Percentiles rank a stretch among this genome's conserved stretches.
These are phyloP conservation scores for Scedosporium dehoogii DNA, from an alignment of 2,329 filamentous ascomycete genomes.

Conservation along the genomic window DNA sequence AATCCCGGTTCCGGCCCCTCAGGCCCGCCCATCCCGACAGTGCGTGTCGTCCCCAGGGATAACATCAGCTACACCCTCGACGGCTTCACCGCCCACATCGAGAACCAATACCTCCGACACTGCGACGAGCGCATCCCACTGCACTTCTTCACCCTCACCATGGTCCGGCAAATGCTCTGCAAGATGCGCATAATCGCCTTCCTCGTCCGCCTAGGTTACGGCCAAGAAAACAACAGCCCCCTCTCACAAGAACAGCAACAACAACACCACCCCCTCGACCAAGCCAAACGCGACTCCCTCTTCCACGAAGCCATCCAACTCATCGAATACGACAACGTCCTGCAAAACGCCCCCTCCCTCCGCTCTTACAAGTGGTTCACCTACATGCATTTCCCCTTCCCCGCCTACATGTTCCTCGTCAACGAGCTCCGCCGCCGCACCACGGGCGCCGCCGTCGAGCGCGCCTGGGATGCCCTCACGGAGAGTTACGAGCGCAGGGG, in stretches of 20 bases:
- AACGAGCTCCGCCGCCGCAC: slow-evolving; percentile 43
- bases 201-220: slow-evolving; percentile 37
- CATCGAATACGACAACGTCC: slow-evolving; percentile 49
- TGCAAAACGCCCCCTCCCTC: slow-evolving; percentile 40
- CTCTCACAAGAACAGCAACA: too few relatives aligned
- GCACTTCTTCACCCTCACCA: slow-evolving; percentile 48
- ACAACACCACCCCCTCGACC: slow-evolving; percentile 24
- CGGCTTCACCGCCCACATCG: slow-evolving; percentile 43
- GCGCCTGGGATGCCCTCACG: slow-evolving; percentile 47
- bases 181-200: slow-evolving; percentile 47
- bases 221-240: background rate
- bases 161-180: slow-evolving; percentile 45
- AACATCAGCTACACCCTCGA: slow-evolving; percentile 40
- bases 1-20: slow-evolving; percentile 17
- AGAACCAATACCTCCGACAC: slow-evolving; percentile 43
- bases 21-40: slow-evolving; percentile 21
- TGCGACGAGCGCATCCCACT: slow-evolving; percentile 50
- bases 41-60: slow-evolving; percentile 39
- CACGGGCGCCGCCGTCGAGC: slow-evolving; percentile 45
- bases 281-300: slow-evolving; percentile 39
- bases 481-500: slow-evolving; percentile 44
- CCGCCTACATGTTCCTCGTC: slow-evolving; percentile 50
- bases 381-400: slow-evolving; percentile 49
- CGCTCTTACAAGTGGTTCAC: slow-evolving; percentile 49
- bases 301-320: slow-evolving; percentile 46